Conservation (phyloP, 768 basidiomycete genomes). For the Suillus variegatus region DNA sequence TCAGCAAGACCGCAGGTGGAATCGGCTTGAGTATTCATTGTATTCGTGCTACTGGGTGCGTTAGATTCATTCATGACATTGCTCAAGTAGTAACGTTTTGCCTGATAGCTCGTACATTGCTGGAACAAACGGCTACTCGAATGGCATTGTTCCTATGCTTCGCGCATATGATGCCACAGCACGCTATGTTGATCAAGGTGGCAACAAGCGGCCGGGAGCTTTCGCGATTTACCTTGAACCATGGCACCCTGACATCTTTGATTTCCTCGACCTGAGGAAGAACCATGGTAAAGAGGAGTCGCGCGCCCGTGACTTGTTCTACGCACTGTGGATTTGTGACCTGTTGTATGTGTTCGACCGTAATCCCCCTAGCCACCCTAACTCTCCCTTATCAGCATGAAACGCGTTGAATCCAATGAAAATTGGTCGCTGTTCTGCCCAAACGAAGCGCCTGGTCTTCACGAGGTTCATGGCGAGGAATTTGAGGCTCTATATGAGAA, state of each 20-base stretch:
- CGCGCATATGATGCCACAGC: slow-evolving; percentile 97
- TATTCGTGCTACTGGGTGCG: slow-evolving; percentile 92
- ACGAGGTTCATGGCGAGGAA: slow-evolving; percentile 86
- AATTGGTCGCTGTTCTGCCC: slow-evolving; percentile 99
- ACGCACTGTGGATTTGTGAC: slow-evolving; percentile 97
- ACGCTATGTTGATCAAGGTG: slow-evolving; percentile 98
- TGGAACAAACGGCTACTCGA: slow-evolving; percentile 98
- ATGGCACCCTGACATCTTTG: slow-evolving; percentile 97
- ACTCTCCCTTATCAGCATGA: slow-evolving; percentile 65
- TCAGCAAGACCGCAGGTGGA: slow-evolving; percentile 98
- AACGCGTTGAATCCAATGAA: slow-evolving; percentile 85
- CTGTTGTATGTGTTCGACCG: slow-evolving; percentile 67
- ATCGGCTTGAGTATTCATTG: slow-evolving; percentile 96
- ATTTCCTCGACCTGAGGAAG: slow-evolving; percentile 96
- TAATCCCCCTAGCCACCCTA: not conserved
- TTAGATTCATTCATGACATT: slow-evolving; percentile 10
- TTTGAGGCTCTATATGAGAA: slow-evolving; percentile 84
- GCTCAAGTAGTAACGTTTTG: not conserved
- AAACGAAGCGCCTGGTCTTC: slow-evolving; percentile 88
- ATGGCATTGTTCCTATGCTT: slow-evolving; percentile 99
- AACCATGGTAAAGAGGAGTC: slow-evolving; percentile 99
- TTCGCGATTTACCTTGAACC: slow-evolving; percentile 99
- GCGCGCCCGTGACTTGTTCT: slow-evolving; percentile 95
- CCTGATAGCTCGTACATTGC: slow-evolving; percentile 88
- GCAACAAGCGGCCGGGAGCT: slow-evolving; percentile 98